Percentiles rank a stretch among this genome's conserved stretches.
Evolutionary conservation across 202 grass and related monocot species (phyloP).

Genomic region (Schoenoplectus triqueter): DNA sequence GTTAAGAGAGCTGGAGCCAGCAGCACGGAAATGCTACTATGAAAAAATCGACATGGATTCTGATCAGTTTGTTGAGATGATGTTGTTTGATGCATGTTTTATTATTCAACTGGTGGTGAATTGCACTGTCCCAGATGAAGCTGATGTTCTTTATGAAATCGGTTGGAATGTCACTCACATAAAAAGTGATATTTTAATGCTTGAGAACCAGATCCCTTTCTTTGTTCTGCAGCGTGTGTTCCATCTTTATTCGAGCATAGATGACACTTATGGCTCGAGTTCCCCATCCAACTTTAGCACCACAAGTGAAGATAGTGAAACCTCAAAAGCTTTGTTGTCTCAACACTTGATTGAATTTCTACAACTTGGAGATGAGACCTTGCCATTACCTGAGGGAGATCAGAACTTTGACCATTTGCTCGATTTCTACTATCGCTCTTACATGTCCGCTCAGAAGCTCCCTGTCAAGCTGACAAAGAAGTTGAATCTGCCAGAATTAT

Average conservation of each 20-base stretch:
- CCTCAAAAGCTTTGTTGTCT: conserved; percentile 4
- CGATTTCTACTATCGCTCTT: conserved; percentile 25
- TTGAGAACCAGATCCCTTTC: conserved; percentile 41
- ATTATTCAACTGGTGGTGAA: conserved; percentile 27
- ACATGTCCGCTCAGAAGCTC: conserved; percentile 25
- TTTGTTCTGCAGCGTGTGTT: conserved; percentile 23
- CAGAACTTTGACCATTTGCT: conserved; percentile 36
- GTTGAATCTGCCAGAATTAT: not conserved
- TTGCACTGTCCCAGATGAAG: not conserved
- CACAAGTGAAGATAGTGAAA: conserved; percentile 18
- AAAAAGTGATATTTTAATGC: conserved; percentile 38
- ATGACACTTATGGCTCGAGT: conserved; percentile 2
- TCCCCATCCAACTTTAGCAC: not conserved
- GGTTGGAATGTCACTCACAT: conserved; percentile 32
- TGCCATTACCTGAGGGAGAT: not conserved
- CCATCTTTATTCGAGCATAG: conserved; percentile 13
- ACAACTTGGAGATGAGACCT: conserved; percentile 11
- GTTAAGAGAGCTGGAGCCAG: conserved; percentile 41
- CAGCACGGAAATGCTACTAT: conserved; percentile 51
- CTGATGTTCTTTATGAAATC: conserved; percentile 31
- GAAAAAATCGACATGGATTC: conserved; percentile 41
- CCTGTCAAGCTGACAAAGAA: conserved; percentile 2
- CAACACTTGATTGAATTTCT: conserved; percentile 10
- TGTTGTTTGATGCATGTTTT: conserved; percentile 24
- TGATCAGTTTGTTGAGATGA: conserved; percentile 30